Base-by-base conservation (phyloP, 306 rosid genomes). In the Herpetospermum pedunculosum region DNA sequence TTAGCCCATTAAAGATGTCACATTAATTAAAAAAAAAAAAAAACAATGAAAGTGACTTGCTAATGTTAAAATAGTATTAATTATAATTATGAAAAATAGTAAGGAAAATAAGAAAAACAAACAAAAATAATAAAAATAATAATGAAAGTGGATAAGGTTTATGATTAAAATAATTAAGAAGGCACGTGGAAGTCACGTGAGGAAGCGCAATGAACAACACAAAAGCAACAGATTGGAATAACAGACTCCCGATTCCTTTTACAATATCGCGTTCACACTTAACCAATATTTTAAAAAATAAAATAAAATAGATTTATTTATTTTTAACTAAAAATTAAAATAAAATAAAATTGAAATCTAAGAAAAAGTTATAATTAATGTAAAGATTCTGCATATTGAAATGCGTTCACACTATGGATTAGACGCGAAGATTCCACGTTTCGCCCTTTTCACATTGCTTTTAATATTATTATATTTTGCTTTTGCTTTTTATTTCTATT, bases 171-270 rank as follows among this genome's bases (percentile, higher is more conserved):
- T 59, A 35, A 62, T 62, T 3, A 60, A 6, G 21, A 6, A 18
- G 21, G 72, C 72, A 38, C 72, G 49, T 11, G 32, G 10, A 65
- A 38, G n/a, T 65, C 72, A 65, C 72, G 72, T 65, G 72, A 38
- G 21, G 47, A 30, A 28, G 65, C 7, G n/a, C 5, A 59, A 52
- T 35, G 3, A 41, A 10, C 46, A 10, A 3, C 2, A 10, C 46
- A 41, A 41, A 10, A 1, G 2, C 60, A 25, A 1, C 54, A 16
- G 54, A 49, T 29, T 19, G 48, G 47, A 21, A 8, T 64, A 65
- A 21, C 72, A 4, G 67, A 59, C 30, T 6, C 67, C 67, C 18
- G 72, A 65, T 65, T 38, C 72, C 72, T 35, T n/a, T 38, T 63
- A 14, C 29, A 35, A n/a, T 26, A 25, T 11, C 71, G 32, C 50